Percentiles rank a stretch among this genome's conserved stretches.
phyloP scores from a whole-genome alignment of 441 rosid species.

The Macaranga tanarius region DNA sequence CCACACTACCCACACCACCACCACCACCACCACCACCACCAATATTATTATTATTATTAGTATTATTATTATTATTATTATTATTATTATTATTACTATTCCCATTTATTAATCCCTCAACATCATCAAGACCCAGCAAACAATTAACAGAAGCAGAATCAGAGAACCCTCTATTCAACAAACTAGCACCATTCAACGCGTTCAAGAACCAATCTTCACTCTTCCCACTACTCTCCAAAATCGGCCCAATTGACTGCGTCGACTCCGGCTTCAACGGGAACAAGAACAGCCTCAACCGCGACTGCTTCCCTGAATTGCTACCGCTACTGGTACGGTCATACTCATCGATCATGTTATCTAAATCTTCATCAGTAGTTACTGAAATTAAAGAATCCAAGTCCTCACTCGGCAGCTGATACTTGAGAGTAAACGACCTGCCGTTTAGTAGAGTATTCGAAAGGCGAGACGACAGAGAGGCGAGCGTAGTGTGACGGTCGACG shows the following conservation, averaged over 20 bases:
- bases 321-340: conserved; percentile 60
- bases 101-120: conserved; percentile 19
- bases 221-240: conserved; percentile 58
- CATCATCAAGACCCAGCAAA: conserved; percentile 70
- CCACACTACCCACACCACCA: conserved; percentile 24
- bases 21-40: no score
- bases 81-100: conserved; percentile 5
- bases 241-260: conserved; percentile 69
- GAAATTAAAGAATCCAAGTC: conserved; percentile 92
- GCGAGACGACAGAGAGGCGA: conserved; percentile 51
- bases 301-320: conserved; percentile 41
- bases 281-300: conserved; percentile 71
- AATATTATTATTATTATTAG: conserved; percentile 25
- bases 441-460: conserved; percentile 64
- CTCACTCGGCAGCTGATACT: conserved; percentile 90
- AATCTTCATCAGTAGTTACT: conserved; percentile 87
- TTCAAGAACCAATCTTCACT: conserved; percentile 89
- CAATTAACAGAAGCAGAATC: conserved; percentile 74
- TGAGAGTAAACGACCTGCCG: conserved; percentile 67
- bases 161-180: conserved; percentile 63
- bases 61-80: neutral
- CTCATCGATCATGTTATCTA: conserved; percentile 95
- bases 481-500: conserved; percentile 65
- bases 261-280: conserved; percentile 70
- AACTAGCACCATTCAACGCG: conserved; percentile 62